Evolutionary conservation across 2,329 filamentous ascomycete genomes (phyloP).

Genomic region (Sclerotinia trifoliorum): DNA sequence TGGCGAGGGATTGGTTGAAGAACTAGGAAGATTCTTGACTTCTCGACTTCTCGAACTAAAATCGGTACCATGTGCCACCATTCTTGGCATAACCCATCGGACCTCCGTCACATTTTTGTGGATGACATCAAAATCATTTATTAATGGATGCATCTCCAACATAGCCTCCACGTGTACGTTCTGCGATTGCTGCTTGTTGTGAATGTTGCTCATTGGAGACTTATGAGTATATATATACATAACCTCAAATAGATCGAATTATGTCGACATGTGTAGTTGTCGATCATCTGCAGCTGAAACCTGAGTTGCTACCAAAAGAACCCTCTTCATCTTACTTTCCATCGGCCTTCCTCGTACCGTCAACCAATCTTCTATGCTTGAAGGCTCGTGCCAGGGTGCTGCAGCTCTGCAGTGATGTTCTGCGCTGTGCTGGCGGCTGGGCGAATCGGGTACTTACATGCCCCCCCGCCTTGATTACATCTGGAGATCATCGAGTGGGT

Average conservation of each 20-base stretch:
- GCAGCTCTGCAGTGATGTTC: neutral
- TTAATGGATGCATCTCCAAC: neutral
- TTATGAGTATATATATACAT: neutral
- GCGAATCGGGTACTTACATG: neutral
- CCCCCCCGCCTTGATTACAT: neutral
- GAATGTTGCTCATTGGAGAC: neutral
- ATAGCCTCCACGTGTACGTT: neutral
- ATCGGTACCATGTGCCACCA: neutral
- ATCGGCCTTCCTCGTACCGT: neutral
- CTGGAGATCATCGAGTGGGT: neutral
- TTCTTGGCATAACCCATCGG: too few relatives aligned
- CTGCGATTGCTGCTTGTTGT: neutral
- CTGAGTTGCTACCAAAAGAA: neutral
- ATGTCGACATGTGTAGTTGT: neutral
- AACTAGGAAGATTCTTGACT: neutral
- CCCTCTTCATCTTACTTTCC: neutral
- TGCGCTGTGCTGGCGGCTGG: slow-evolving; percentile 1
- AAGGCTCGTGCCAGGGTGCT: neutral
- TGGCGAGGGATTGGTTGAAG: slow-evolving; percentile 3
- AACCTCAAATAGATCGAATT: neutral
- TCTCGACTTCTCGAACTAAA: neutral
- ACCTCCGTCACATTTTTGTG: too few relatives aligned
- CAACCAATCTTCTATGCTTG: neutral
- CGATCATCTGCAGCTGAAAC: neutral
- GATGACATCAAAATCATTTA: too few relatives aligned